Evolutionary conservation across 2,329 filamentous ascomycete species (phyloP).

Genomic region (Colletotrichum sp.): DNA sequence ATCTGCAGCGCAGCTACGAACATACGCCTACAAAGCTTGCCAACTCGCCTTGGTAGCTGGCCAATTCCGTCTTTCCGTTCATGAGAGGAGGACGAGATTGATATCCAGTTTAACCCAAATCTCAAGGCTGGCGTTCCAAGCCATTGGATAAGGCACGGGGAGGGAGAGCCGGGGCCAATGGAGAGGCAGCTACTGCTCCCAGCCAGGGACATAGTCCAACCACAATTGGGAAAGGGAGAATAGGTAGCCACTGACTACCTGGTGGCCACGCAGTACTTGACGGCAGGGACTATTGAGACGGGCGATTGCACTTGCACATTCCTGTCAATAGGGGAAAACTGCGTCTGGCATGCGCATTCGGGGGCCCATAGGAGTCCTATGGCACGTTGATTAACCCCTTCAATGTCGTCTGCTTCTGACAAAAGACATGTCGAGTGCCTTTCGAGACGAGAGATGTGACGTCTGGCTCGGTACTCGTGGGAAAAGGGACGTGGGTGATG

Average conservation of each 20-base stretch:
- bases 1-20: background rate
- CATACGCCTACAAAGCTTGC: background rate
- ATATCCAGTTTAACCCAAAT: conserved; percentile 14
- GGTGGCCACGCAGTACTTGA: background rate
- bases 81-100: background rate
- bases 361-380: background rate
- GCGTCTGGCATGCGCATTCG: background rate
- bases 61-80: background rate
- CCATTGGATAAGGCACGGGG: background rate
- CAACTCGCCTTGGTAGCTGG: background rate
- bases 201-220: too few species aligned
- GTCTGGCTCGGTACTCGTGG: background rate
- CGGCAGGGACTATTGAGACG: background rate
- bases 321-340: background rate
- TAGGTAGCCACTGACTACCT: background rate
- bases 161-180: background rate
- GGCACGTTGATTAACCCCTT: background rate
- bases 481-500: background rate
- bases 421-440: background rate
- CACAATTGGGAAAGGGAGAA: background rate
- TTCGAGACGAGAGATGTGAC: background rate
- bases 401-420: background rate
- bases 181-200: background rate
- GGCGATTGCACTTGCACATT: background rate
- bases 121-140: background rate